phyloP scores from a whole-genome alignment of 345 rosid species.

The Salix exigua region DNA sequence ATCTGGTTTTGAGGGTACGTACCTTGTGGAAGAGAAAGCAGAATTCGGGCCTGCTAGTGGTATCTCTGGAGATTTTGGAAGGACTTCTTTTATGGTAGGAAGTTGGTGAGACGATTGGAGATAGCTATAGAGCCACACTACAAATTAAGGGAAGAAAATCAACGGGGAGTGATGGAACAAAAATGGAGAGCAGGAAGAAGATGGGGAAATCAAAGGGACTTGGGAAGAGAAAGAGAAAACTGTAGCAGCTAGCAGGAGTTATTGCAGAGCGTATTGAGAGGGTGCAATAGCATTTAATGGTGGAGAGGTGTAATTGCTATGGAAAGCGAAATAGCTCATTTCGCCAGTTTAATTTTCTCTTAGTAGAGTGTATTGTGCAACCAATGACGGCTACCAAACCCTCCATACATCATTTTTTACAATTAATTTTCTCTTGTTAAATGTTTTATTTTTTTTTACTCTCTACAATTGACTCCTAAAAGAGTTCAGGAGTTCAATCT shows the following conservation, averaged over 20 bases:
- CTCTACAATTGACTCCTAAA: background rate
- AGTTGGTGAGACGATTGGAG: conserved; percentile 4
- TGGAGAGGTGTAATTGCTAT: conserved; percentile 29
- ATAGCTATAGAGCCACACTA: background rate
- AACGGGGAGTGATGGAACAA: background rate
- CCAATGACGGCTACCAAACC: conserved; percentile 56
- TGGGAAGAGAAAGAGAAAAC: conserved; percentile 28
- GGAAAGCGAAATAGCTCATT: conserved; percentile 20
- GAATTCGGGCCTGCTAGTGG: background rate
- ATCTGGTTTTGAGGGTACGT: conserved; percentile 19
- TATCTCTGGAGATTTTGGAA: conserved; percentile 7
- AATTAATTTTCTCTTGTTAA: background rate
- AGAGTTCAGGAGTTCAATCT: too few species aligned
- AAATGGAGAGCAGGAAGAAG: background rate
- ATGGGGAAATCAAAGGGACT: background rate
- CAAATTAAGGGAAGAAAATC: background rate
- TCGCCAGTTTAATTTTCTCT: conserved; percentile 9
- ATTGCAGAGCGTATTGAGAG: conserved; percentile 67
- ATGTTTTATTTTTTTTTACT: background rate
- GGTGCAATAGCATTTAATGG: conserved; percentile 80
- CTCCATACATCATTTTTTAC: background rate
- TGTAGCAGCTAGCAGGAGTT: conserved; percentile 42
- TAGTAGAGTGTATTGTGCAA: conserved; percentile 15
- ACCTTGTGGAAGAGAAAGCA: conserved; percentile 7
- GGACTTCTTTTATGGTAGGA: conserved; percentile 15